Conservation (phyloP, 371 early-diverging fungal genomes). For the Cokeromyces recurvatus region DNA sequence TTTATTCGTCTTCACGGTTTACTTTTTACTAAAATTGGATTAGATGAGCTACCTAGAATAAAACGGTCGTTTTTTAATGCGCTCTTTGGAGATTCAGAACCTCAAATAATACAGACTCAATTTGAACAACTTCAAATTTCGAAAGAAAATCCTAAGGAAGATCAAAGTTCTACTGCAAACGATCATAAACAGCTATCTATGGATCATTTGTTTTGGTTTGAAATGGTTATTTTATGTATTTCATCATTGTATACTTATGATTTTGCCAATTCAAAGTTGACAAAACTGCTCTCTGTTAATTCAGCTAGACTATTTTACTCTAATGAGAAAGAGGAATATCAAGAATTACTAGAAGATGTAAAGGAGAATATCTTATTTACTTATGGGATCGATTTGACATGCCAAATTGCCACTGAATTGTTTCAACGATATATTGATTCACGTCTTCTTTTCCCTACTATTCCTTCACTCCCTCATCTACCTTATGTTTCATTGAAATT, state of each 20-base stretch:
- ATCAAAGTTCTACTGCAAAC: background rate
- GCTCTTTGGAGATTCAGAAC: slow-evolving; percentile 29
- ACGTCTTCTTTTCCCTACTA: slow-evolving; percentile 1
- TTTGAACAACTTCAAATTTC: too few species aligned
- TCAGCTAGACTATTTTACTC: slow-evolving; percentile 5
- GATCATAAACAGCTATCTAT: slow-evolving; percentile 5
- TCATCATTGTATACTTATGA: slow-evolving; percentile 53
- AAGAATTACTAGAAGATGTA: slow-evolving; percentile 9
- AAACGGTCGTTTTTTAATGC: slow-evolving; percentile 33
- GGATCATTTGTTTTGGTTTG: slow-evolving; percentile 46
- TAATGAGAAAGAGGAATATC: background rate
- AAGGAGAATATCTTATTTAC: slow-evolving; percentile 27
- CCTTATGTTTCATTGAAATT: slow-evolving; percentile 10
- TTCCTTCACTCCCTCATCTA: slow-evolving; percentile 19
- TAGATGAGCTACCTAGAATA: slow-evolving; percentile 49
- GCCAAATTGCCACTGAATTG: slow-evolving; percentile 32
- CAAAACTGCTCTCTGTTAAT: slow-evolving; percentile 15
- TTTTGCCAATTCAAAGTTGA: slow-evolving; percentile 43
- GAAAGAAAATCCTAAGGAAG: too few species aligned
- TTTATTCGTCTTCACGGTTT: slow-evolving; percentile 59
- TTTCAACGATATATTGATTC: slow-evolving; percentile 21
- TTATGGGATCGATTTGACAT: slow-evolving; percentile 29
- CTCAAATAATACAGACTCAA: too few species aligned
- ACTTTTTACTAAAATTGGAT: slow-evolving; percentile 62
- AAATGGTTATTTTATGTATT: slow-evolving; percentile 42